A percentile compares a stretch with the other conserved stretches of the same genome.
Conservation (phyloP, 2,329 filamentous ascomycete species). For the Colletotrichum sp. region DNA sequence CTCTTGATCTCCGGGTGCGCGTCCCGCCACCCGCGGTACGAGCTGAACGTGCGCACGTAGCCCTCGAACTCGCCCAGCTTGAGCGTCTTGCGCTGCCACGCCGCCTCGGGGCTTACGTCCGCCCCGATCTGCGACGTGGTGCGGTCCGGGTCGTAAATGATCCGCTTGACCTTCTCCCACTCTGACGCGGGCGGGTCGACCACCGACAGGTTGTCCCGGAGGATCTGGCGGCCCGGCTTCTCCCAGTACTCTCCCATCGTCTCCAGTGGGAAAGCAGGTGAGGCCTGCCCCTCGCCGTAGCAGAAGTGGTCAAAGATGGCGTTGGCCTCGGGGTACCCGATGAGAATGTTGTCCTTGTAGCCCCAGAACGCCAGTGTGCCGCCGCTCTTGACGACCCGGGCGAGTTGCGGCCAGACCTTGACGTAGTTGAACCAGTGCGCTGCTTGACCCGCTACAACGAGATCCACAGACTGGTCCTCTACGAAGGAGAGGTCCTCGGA, state of each 20-base stretch:
- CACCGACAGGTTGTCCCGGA: conserved; percentile 55
- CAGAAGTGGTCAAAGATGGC: conserved; percentile 58
- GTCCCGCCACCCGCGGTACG: conserved; percentile 63
- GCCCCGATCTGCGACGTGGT: conserved; percentile 35
- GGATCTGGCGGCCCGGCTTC: conserved; percentile 60
- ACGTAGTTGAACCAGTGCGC: conserved; percentile 71
- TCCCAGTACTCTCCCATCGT: conserved; percentile 66
- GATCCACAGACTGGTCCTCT: conserved; percentile 53
- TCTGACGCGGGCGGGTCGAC: conserved; percentile 55
- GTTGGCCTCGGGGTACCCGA: conserved; percentile 57
- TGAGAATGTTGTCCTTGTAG: conserved; percentile 67
- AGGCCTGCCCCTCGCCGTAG: conserved; percentile 54
- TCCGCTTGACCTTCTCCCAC: conserved; percentile 57
- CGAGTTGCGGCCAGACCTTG: conserved; percentile 59
- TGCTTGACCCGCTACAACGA: conserved; percentile 57
- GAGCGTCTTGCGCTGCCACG: conserved; percentile 58
- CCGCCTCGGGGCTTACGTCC: conserved; percentile 26
- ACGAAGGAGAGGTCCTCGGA: conserved; percentile 62
- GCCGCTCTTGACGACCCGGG: conserved; percentile 55
- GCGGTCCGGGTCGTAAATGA: conserved; percentile 63
- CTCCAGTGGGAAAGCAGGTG: conserved; percentile 46
- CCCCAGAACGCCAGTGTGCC: conserved; percentile 70
- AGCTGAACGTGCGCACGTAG: conserved; percentile 67
- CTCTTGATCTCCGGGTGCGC: conserved; percentile 55
- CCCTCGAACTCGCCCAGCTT: conserved; percentile 63